Base-by-base conservation (phyloP, 2,329 filamentous ascomycete genomes). In the Colletotrichum plurivorum region DNA sequence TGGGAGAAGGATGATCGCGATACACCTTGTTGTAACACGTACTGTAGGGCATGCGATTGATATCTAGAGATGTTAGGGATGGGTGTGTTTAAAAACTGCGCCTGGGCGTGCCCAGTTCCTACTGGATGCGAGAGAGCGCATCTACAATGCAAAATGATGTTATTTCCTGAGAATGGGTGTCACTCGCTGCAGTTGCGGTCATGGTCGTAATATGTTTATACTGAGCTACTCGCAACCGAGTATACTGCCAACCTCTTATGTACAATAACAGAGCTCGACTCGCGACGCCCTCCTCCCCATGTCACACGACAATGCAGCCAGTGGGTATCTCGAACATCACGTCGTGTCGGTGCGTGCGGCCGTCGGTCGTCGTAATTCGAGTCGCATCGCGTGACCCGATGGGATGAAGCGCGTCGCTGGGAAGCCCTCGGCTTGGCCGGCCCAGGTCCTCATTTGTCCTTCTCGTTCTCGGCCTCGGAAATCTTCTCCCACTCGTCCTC, bases 401-500 rank as follows among this genome's bases (percentile, higher is more conserved):
- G 43, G 36, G 62, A 27, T 66, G n/a, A 41, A 51, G 53, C 27
- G 31, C 41, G 22, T 52, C 55, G 52, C 25, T n/a, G 36, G 18
- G 31, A 27, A 31, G 43, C 25, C 18, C 15, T 46, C 15, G 4
- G 15, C 25, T 27, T 63, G 2, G 43, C 45, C 31, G 15, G 22
- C 27, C 45, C 10, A 16, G 7, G 41, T 20, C 39, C 62, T 78
- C 71, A 87, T 76, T 87, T 88, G 69, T 85, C 84, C 79, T 89
- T 89, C 73, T 88, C 87, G 74, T 85, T 85, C 84, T 90, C 89
- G 67, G 85, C 89, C 79, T 93, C 92, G 22, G 93, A 94, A 4
- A 98, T 92, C 85, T 96, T 97, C 84, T 98, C 95, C 95, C 95
- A 98, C 82, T 98, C 95, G 76, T 95, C 95, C 82, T 98, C 95